These are phyloP conservation scores for Coemansia umbellata DNA, from an alignment of 192 early-diverging fungal genomes.

Conservation along the genomic window DNA sequence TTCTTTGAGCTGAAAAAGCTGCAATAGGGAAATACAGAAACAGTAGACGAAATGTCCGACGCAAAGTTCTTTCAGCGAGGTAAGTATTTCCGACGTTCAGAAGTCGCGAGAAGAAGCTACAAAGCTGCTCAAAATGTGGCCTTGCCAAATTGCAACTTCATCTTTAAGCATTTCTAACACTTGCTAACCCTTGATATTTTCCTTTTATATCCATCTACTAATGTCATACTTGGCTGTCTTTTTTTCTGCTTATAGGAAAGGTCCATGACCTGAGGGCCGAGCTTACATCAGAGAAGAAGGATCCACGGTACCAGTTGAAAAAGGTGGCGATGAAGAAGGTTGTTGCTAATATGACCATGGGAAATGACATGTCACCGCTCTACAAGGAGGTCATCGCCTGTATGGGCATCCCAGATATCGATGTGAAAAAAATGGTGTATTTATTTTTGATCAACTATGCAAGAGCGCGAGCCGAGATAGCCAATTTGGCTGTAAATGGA, in stretches of 20 bases:
- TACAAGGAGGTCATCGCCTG: slow-evolving; percentile 89
- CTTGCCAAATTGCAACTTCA: neutral
- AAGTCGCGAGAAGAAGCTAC: neutral
- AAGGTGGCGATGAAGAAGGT: slow-evolving; percentile 89
- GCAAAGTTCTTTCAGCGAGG: slow-evolving; percentile 78
- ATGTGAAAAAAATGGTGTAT: slow-evolving; percentile 97
- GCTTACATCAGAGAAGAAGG: slow-evolving; percentile 81
- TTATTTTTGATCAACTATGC: slow-evolving; percentile 98
- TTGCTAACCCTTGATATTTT: neutral
- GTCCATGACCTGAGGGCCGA: slow-evolving; percentile 84
- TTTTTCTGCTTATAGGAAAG: slow-evolving; percentile 60
- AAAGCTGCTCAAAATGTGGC: slow-evolving; percentile 1
- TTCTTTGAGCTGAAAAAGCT: neutral
- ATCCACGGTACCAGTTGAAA: slow-evolving; percentile 75
- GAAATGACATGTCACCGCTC: slow-evolving; percentile 96
- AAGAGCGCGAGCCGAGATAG: slow-evolving; percentile 92
- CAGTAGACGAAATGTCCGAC: slow-evolving; percentile 56
- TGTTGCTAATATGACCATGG: slow-evolving; percentile 99
- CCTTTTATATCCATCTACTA: too few species aligned
- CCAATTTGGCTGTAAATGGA: slow-evolving; percentile 94
- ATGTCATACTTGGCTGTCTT: neutral
- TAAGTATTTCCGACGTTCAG: slow-evolving; percentile 30
- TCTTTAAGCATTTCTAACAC: neutral
- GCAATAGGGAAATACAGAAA: slow-evolving; percentile 4
- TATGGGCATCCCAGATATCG: slow-evolving; percentile 91